Evolutionary conservation across 2,329 filamentous ascomycete genomes (phyloP).

Genomic region (Xylariales sp.): DNA sequence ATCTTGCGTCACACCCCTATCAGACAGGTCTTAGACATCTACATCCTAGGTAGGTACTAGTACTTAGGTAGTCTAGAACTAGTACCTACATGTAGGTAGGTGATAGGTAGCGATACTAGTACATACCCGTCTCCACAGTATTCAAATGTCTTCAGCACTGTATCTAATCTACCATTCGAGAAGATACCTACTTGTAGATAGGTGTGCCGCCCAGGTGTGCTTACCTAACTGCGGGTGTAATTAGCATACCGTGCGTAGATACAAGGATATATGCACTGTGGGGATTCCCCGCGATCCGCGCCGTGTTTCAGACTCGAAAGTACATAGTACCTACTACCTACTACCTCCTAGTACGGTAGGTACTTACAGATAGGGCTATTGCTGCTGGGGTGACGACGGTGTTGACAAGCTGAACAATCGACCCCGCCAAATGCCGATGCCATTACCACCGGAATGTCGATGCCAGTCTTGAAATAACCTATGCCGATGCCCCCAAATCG

Average conservation of each 20-base stretch:
- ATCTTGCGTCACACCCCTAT: constrained; percentile 24
- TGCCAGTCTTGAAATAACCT: constrained; percentile 1
- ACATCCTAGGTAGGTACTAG: no score
- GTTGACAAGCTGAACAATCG: constrained; percentile 44
- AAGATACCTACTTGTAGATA: no score
- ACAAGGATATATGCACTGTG: constrained; percentile 21
- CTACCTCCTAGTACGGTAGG: background rate
- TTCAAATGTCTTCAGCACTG: background rate
- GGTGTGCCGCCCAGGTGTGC: no score
- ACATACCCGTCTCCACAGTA: background rate
- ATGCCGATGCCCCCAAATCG: constrained; percentile 42
- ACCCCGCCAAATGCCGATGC: constrained; percentile 46
- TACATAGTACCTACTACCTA: no score
- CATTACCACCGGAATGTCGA: constrained; percentile 17
- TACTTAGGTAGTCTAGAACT: no score
- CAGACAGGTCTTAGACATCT: no score
- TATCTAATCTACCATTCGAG: background rate
- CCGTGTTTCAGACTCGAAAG: constrained; percentile 8
- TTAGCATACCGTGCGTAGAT: background rate
- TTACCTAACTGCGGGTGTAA: background rate
- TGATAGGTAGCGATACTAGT: background rate
- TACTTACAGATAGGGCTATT: constrained; percentile 39
- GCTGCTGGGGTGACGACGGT: constrained; percentile 48
- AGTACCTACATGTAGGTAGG: background rate
- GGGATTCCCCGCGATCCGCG: constrained; percentile 22